Evolutionary conservation across 2,329 filamentous ascomycete genomes (phyloP), one percentile per base, ranked within the genome.

Genomic region (Aspergillus texensis): DNA sequence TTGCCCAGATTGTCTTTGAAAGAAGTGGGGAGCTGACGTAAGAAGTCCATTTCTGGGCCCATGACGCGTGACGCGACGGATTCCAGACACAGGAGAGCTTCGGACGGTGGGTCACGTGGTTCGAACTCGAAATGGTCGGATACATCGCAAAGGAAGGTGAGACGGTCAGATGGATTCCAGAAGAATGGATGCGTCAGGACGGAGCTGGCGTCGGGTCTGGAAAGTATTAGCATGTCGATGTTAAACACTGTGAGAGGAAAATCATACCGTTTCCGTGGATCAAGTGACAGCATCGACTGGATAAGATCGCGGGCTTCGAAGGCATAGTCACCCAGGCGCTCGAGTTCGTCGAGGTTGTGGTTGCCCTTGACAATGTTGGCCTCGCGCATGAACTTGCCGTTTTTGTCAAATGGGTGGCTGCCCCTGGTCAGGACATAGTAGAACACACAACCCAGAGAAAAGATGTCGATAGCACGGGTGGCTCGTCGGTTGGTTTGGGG

Each of bases 91-190:
- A 80, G 72, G 0, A 98, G 84, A 0, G 89, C 84, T 0, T 81
- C 75, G 0, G 92, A 94, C 0, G 92, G 91, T 0, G 93, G 92
- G 55, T 96, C 93, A 32, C 93, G 89, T 0, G 89, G 88, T 75
- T 98, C 94, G 69, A 95, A 92, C 77, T 99, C 95, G 74, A 97
- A 98, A 75, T 96, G 92, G 76, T 99, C 95, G 0, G 93, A 97
- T 10, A 96, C 93, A 68, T 97, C 94, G 73, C 94, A 97, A n/a
- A 99, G 84, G 78, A 99, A 99, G 11, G 88, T 88, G 8, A 99
- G 87, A 10, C 94, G 89, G 75, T 96, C 95, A 75, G 96, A 94
- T 0, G 92, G 81, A 0, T 90, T 83, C 95, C 95, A 99, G 83
- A 99, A 99, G 83, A 98, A 99, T 0, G 95, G 95, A 72, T 99